Conservation (phyloP, 2,329 filamentous ascomycete genomes). For the Corynespora cassiicola region DNA sequence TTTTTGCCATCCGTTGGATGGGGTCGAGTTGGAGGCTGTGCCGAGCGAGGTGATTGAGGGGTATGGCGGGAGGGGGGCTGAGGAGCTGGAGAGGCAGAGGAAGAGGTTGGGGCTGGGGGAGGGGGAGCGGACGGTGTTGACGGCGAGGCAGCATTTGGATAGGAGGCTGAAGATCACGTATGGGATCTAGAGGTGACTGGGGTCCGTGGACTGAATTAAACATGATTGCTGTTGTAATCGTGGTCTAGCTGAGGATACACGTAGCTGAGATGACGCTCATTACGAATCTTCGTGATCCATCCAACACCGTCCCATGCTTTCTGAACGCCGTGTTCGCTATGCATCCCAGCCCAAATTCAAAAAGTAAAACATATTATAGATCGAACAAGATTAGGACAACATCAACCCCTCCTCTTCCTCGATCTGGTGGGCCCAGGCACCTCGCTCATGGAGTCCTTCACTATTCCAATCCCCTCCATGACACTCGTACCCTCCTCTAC, state of each 20-base stretch:
- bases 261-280: too few relatives aligned
- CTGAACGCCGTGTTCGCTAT: conserved; percentile 20
- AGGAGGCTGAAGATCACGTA: conserved; percentile 66
- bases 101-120: conserved; percentile 50
- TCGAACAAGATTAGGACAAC: too few relatives aligned
- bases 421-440: conserved; percentile 22
- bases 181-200: conserved; percentile 48
- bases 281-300: too few relatives aligned
- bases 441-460: conserved; percentile 40
- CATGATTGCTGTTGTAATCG: too few relatives aligned
- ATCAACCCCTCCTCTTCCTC: conserved; percentile 34
- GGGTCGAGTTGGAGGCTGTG: conserved; percentile 60
- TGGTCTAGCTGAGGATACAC: too few relatives aligned
- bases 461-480: conserved; percentile 39
- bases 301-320: conserved; percentile 6
- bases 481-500: conserved; percentile 32
- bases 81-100: conserved; percentile 43
- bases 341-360: conserved; percentile 12
- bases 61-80: conserved; percentile 40
- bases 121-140: conserved; percentile 57
- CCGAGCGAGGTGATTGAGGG: conserved; percentile 58
- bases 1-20: conserved; percentile 68
- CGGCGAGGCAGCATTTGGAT: conserved; percentile 65
- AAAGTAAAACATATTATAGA: conserved; percentile 1
- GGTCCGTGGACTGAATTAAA: too few relatives aligned